Conservation (phyloP, 2,329 filamentous ascomycete genomes). For the Phialocephala sp. region DNA sequence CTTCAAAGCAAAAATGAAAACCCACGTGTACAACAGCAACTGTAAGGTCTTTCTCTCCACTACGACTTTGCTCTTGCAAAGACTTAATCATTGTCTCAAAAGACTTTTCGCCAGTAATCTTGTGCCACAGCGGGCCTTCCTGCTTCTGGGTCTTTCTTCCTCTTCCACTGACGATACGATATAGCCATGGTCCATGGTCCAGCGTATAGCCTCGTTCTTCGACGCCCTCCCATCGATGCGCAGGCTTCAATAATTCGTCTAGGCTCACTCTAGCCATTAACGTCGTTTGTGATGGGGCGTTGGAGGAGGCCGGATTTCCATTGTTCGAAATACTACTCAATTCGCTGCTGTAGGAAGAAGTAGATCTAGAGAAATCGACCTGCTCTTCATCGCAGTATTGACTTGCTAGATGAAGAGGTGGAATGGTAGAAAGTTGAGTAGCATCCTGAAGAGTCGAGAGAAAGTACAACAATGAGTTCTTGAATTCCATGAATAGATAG, state of each 20-base stretch:
- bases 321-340: not conserved
- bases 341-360: not conserved
- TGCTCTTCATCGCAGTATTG: not conserved
- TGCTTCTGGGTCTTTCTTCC: not conserved
- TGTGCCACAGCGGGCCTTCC: not conserved
- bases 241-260: not conserved
- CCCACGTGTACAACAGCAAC: not conserved
- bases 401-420: slow-evolving; percentile 20
- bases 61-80: not conserved
- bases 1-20: not conserved
- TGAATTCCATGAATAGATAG: slow-evolving; percentile 26
- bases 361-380: not conserved
- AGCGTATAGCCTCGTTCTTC: slow-evolving; percentile 31
- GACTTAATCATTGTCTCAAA: not conserved
- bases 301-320: not conserved
- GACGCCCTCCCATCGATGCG: not conserved
- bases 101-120: not conserved
- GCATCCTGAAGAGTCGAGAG: slow-evolving; percentile 28
- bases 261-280: no score
- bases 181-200: slow-evolving; percentile 38
- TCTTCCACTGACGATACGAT: slow-evolving; percentile 20
- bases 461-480: slow-evolving; percentile 25
- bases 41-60: not conserved
- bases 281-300: not conserved
- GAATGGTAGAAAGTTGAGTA: slow-evolving; percentile 28